These are phyloP conservation scores for Kwoniella sp. DNA, from an alignment of 768 basidiomycete genomes.

Conservation along the genomic window DNA sequence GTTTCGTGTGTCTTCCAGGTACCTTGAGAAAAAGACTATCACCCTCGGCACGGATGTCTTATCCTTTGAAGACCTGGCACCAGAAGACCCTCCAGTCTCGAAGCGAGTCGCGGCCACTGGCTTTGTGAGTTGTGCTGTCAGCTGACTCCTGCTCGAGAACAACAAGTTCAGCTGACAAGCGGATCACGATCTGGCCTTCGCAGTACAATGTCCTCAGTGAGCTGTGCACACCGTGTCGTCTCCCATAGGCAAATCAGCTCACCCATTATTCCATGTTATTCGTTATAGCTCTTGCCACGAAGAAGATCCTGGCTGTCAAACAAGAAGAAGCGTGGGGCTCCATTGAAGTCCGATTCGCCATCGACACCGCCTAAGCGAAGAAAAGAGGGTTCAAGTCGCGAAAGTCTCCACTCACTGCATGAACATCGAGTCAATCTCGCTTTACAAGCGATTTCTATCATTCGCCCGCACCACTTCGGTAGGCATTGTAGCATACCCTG, in stretches of 20 bases:
- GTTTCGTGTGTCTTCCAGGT: too few relatives aligned
- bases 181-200: background rate
- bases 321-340: slow-evolving; percentile 32
- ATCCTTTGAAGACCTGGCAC: slow-evolving; percentile 32
- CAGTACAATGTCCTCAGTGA: slow-evolving; percentile 49
- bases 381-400: background rate
- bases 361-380: background rate
- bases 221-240: background rate
- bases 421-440: too few relatives aligned
- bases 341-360: slow-evolving; percentile 26
- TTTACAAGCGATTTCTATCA: too few relatives aligned
- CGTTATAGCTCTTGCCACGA: slow-evolving; percentile 43
- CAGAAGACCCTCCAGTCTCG: slow-evolving; percentile 9
- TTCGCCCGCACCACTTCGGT: too few relatives aligned
- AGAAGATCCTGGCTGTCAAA: slow-evolving; percentile 35
- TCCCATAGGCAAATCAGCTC: background rate
- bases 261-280: background rate
- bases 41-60: slow-evolving; percentile 22
- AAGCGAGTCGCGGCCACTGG: slow-evolving; percentile 41
- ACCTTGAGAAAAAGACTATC: slow-evolving; percentile 34
- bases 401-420: too few relatives aligned
- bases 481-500: too few relatives aligned
- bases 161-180: too few relatives aligned
- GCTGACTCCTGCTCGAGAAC: slow-evolving; percentile 5
- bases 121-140: slow-evolving; percentile 35